Evolutionary conservation across 1,139 yeast species (phyloP).

Genomic region (Ashbya aceris): DNA sequence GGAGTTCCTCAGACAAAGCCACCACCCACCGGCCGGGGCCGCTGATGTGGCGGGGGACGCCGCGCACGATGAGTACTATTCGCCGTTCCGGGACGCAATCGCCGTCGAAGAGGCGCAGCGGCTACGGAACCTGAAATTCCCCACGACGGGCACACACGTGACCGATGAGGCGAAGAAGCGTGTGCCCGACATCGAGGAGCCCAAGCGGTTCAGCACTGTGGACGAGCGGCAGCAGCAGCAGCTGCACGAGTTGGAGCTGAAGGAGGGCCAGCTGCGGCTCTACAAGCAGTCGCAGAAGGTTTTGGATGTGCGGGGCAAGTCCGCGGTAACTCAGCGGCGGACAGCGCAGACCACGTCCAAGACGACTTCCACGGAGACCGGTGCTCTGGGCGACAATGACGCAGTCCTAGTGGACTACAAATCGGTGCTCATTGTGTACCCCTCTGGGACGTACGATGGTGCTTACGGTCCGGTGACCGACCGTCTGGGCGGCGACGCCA

Average conservation of each 20-base stretch:
- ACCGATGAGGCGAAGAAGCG: constrained; percentile 15
- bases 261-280: constrained; percentile 18
- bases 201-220: constrained; percentile 19
- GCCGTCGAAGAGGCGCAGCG: constrained; percentile 17
- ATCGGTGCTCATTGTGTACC: too few relatives aligned
- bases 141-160: constrained; percentile 20
- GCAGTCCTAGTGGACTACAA: constrained; percentile 2
- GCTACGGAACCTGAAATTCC: constrained; percentile 16
- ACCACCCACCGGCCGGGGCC: background rate
- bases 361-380: constrained; percentile 3
- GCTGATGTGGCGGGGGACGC: too few relatives aligned
- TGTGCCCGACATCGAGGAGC: constrained; percentile 25
- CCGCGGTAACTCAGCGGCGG: background rate
- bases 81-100: constrained; percentile 17
- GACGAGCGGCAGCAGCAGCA: constrained; percentile 19
- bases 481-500: constrained; percentile 4
- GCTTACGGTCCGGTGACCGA: constrained; percentile 1
- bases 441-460: too few relatives aligned
- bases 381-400: constrained; percentile 7
- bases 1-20: background rate
- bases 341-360: constrained; percentile 1
- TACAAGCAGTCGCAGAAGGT: constrained; percentile 20
- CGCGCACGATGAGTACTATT: constrained; percentile 10
- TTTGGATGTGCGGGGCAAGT: constrained; percentile 9
- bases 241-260: constrained; percentile 17